Evolutionary conservation across 495 filamentous ascomycete species (phyloP).

Genomic region (Xylaria nigripes): DNA sequence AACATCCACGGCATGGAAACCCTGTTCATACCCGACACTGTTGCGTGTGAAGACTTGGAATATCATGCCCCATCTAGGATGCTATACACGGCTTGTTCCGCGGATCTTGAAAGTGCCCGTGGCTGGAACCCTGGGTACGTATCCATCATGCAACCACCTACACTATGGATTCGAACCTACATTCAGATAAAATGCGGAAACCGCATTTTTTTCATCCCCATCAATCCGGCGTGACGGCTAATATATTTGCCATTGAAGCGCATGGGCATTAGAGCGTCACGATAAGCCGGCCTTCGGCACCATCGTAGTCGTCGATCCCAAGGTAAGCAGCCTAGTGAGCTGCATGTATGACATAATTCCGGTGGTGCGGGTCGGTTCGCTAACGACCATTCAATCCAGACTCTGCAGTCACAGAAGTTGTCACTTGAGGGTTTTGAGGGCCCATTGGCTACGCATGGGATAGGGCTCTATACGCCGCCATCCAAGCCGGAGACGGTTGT

Average conservation of each 20-base stretch:
- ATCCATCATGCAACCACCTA: not conserved
- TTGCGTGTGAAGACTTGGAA: constrained; percentile 54
- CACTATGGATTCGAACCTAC: too few species aligned
- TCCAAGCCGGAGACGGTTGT: constrained; percentile 40
- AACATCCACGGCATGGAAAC: constrained; percentile 30
- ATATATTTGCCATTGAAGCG: not conserved
- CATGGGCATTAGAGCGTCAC: constrained; percentile 8
- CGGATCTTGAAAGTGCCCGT: constrained; percentile 35
- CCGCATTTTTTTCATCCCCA: not conserved
- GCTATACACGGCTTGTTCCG: constrained; percentile 52
- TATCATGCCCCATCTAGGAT: constrained; percentile 41
- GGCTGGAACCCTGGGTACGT: constrained; percentile 48
- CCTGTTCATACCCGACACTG: constrained; percentile 41
- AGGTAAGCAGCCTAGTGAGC: constrained; percentile 21
- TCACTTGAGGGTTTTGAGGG: constrained; percentile 43
- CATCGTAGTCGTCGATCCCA: constrained; percentile 42
- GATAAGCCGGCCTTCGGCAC: constrained; percentile 11
- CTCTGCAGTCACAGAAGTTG: constrained; percentile 41
- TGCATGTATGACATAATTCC: not conserved
- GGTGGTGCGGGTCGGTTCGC: too few species aligned
- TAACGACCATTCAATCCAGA: constrained; percentile 28
- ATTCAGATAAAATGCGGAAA: too few species aligned
- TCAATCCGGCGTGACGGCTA: not conserved
- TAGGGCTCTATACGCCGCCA: constrained; percentile 46
- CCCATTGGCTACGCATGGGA: constrained; percentile 53